These are phyloP conservation scores for Sclerotinia glacialis DNA, from an alignment of 2,329 filamentous ascomycete species.

Conservation along the genomic window DNA sequence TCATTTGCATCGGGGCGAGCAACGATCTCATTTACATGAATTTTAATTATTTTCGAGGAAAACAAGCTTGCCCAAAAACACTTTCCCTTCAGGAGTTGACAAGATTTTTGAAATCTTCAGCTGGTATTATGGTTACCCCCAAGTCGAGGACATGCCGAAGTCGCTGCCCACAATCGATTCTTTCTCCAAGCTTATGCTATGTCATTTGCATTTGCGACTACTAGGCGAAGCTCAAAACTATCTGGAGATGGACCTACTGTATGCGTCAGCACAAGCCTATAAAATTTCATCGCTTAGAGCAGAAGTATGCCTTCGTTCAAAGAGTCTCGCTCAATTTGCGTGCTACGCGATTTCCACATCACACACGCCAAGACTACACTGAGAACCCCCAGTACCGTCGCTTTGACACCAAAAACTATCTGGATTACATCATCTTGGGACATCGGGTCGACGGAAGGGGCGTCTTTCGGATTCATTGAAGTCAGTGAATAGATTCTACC, in stretches of 20 bases:
- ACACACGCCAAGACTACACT: not conserved
- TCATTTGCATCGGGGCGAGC: not conserved
- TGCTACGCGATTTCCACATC: not conserved
- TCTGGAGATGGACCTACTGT: not conserved
- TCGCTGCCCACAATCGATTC: not conserved
- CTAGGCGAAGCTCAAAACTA: not conserved
- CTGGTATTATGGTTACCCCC: not conserved
- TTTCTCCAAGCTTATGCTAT: not conserved
- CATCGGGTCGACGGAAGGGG: not conserved
- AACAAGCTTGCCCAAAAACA: not conserved
- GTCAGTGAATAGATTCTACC: not conserved
- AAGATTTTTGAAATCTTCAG: not conserved
- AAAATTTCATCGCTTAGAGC: not conserved
- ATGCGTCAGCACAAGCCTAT: not conserved
- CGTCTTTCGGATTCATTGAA: not conserved
- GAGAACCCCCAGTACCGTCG: not conserved
- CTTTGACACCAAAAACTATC: not conserved
- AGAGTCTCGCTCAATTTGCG: not conserved
- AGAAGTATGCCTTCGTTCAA: not conserved
- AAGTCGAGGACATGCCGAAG: not conserved
- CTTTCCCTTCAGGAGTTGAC: not conserved
- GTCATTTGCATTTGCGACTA: not conserved
- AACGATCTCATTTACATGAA: not conserved
- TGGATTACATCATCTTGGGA: conserved; percentile 1
- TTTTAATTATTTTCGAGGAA: not conserved